Evolutionary conservation across 2,329 filamentous ascomycete genomes (phyloP).

Genomic region (Fonsecaea pugnacius): DNA sequence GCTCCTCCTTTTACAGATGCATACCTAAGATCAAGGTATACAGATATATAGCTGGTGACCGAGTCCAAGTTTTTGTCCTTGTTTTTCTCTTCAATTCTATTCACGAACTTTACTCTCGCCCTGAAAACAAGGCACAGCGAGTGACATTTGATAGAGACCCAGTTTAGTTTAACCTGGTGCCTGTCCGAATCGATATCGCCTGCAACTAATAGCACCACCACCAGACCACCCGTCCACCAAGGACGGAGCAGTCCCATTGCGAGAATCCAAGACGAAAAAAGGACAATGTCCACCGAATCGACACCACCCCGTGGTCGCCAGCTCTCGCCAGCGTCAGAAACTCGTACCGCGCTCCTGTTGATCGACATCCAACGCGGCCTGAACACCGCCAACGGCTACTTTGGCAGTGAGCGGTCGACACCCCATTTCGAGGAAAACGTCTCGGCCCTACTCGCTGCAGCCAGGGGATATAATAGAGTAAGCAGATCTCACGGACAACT

Average conservation of each 20-base stretch:
- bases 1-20: neutral
- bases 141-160: too few relatives aligned
- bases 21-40: neutral
- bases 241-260: too few relatives aligned
- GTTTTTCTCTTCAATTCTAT: too few relatives aligned
- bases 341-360: constrained; percentile 51
- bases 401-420: constrained; percentile 51
- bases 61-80: too few relatives aligned
- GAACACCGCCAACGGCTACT: constrained; percentile 44
- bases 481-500: too few relatives aligned
- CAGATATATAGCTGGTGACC: too few relatives aligned
- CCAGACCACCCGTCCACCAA: too few relatives aligned
- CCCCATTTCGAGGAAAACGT: constrained; percentile 52
- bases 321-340: constrained; percentile 6
- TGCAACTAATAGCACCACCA: too few relatives aligned
- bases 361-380: constrained; percentile 56
- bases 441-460: constrained; percentile 44
- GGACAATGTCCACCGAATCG: neutral
- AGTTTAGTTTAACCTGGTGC: too few relatives aligned
- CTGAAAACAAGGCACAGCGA: too few relatives aligned
- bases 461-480: constrained; percentile 37
- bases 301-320: neutral
- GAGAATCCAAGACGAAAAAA: neutral
- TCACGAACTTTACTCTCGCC: too few relatives aligned
- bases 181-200: too few relatives aligned